Base-by-base conservation (phyloP, 495 filamentous ascomycete species). In the Penicillium robsamsonii region DNA sequence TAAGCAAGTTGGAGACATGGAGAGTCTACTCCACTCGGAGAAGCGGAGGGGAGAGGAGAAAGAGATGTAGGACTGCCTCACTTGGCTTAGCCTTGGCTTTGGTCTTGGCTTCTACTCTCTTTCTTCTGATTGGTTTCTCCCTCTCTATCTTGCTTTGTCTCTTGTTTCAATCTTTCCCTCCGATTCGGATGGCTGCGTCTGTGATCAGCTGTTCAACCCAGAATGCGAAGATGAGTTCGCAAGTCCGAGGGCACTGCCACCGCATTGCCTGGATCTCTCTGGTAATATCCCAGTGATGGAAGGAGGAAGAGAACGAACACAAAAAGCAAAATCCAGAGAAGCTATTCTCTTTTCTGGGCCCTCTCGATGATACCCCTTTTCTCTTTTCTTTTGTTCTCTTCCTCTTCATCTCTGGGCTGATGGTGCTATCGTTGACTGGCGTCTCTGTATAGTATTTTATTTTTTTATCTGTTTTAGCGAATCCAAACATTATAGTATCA, bases 1-100 rank as follows among this genome's bases (percentile, higher is more conserved):
- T 48, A 87, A 87, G 72, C 91, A 96, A 75, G 91, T 96, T 42
- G 91, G 90, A 54, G 91, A 96, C 70, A 84, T 84, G 43, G 89
- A 76, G 79, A 84, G 65, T 79, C 85, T 79, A 73, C 68, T 76
- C 59, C 63, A 75, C 41, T 58, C 61, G 44, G 67, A 75, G 55
- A 61, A 59, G 42, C 62, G 61, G 53, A 61, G 47, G 41, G 56
- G 53, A 53, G 62, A 59, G 35, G 67, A 65, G 46, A 41, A 64
- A 46, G 57, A 63, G 45, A 58, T 58, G 50, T 65, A 48, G 53
- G 41, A 40, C 18, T 18, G 15, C 31, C 27, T 46, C 9, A 13
- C 33, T 37, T 37, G 38, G 48, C 35, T 31, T 20, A 13, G 27
- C 50, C 25, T 48, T 37, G 20, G 45, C 22, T 46, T 27, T 25